Evolutionary conservation across 2,329 filamentous ascomycete species (phyloP).

Genomic region (Didymella sp.): DNA sequence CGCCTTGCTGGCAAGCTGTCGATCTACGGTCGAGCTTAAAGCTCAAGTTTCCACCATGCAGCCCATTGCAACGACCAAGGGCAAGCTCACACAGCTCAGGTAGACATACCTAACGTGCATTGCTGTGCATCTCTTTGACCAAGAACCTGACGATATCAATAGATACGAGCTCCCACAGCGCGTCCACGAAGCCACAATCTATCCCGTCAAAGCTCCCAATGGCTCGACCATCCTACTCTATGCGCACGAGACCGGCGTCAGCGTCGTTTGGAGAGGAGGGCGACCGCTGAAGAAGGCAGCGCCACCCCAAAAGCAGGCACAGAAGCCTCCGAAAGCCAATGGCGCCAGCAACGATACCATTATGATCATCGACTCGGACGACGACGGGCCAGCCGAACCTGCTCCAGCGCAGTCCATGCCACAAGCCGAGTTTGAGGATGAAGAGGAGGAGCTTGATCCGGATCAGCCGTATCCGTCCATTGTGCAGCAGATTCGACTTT

Average conservation of each 20-base stretch:
- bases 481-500: constrained; percentile 62
- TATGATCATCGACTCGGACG: constrained; percentile 65
- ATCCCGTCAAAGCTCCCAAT: constrained; percentile 65
- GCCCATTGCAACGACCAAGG: constrained; percentile 68
- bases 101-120: too few species aligned
- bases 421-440: constrained; percentile 57
- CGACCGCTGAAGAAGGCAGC: constrained; percentile 52
- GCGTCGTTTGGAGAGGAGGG: constrained; percentile 67
- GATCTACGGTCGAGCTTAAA: neutral
- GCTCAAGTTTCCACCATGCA: constrained; percentile 60
- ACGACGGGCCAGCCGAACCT: constrained; percentile 54
- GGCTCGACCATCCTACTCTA: constrained; percentile 68
- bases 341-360: constrained; percentile 54
- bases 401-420: constrained; percentile 27
- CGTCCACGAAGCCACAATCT: constrained; percentile 62
- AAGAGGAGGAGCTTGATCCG: constrained; percentile 66
- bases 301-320: constrained; percentile 35
- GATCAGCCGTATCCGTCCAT: constrained; percentile 62
- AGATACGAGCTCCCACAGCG: constrained; percentile 68
- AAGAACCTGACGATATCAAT: too few species aligned
- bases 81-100: constrained; percentile 46
- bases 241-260: constrained; percentile 64
- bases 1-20: neutral
- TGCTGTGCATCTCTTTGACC: too few species aligned
- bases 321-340: constrained; percentile 50